Conservation (phyloP, 176 grass and related monocot genomes). For the Oryza longistaminata region DNA sequence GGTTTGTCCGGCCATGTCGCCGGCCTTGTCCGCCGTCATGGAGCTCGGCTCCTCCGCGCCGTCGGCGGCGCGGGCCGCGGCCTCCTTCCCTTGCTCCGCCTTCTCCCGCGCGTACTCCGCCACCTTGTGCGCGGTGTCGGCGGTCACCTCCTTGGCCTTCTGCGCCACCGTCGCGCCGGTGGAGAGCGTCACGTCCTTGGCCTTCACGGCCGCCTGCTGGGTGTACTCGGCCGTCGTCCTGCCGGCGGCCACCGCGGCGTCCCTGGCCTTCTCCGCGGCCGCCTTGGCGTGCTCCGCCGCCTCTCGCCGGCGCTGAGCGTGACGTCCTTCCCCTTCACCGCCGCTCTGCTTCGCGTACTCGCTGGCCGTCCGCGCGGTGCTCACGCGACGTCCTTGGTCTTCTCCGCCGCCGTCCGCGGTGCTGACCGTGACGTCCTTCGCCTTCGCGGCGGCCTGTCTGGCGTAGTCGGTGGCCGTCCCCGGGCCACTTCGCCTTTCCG, state of each 20-base stretch:
- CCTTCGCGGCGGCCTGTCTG: conserved; percentile 41
- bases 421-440: conserved; percentile 46
- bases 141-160: conserved; percentile 58
- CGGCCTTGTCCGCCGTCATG: conserved; percentile 26
- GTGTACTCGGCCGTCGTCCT: conserved; percentile 49
- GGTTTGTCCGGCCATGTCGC: conserved; percentile 26
- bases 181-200: conserved; percentile 49
- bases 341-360: conserved; percentile 58
- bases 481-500: conserved; percentile 32
- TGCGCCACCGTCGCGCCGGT: conserved; percentile 45
- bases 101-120: conserved; percentile 48
- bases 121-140: conserved; percentile 24
- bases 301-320: conserved; percentile 35
- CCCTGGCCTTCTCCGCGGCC: conserved; percentile 55
- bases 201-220: conserved; percentile 50
- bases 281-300: conserved; percentile 44
- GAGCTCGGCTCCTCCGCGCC: conserved; percentile 25
- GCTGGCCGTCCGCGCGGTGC: background rate
- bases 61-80: conserved; percentile 30
- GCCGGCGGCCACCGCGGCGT: conserved; percentile 37
- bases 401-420: conserved; percentile 34
- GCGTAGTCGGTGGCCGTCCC: conserved; percentile 49
- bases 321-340: conserved; percentile 51
- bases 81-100: conserved; percentile 41
- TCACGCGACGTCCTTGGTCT: conserved; percentile 52